These are phyloP conservation scores for Pseudocercospora fuligena DNA, from an alignment of 2,329 filamentous ascomycete species.

Conservation along the genomic window DNA sequence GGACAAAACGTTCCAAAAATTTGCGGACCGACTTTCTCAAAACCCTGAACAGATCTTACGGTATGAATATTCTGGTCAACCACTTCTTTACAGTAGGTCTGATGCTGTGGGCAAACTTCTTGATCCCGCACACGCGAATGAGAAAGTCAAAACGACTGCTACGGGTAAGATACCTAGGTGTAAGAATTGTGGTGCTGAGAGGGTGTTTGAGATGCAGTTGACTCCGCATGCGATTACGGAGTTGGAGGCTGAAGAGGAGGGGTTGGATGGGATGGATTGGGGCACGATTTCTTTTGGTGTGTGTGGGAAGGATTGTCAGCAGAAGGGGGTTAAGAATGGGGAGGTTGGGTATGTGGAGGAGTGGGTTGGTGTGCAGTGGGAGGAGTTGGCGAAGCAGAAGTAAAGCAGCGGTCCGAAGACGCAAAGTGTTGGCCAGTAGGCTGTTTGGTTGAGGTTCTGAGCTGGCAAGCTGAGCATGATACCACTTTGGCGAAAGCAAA, in stretches of 20 bases:
- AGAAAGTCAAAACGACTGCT: slow-evolving; percentile 27
- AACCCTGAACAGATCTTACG: slow-evolving; percentile 58
- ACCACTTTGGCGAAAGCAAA: neutral
- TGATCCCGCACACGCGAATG: slow-evolving; percentile 34
- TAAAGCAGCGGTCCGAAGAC: neutral
- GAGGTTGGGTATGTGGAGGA: slow-evolving; percentile 84
- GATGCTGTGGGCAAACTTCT: slow-evolving; percentile 75
- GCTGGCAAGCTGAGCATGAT: neutral
- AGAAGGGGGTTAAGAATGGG: slow-evolving; percentile 60
- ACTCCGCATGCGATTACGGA: slow-evolving; percentile 88
- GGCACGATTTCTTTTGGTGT: slow-evolving; percentile 88
- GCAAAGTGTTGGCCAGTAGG: neutral
- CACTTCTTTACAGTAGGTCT: slow-evolving; percentile 76
- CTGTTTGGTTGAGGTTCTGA: neutral
- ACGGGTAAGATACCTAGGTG: slow-evolving; percentile 70
- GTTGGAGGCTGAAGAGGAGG: slow-evolving; percentile 74
- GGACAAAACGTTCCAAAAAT: slow-evolving; percentile 57
- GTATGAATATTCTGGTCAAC: slow-evolving; percentile 55
- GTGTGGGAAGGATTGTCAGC: slow-evolving; percentile 78
- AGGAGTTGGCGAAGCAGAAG: slow-evolving; percentile 61
- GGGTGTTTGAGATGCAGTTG: slow-evolving; percentile 90
- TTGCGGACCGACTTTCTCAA: slow-evolving; percentile 56
- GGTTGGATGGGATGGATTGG: slow-evolving; percentile 92
- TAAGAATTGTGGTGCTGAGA: slow-evolving; percentile 71
- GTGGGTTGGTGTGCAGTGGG: slow-evolving; percentile 98